phyloP scores from a whole-genome alignment of 202 grass and related monocot species.

The Saccharum hybrid region DNA sequence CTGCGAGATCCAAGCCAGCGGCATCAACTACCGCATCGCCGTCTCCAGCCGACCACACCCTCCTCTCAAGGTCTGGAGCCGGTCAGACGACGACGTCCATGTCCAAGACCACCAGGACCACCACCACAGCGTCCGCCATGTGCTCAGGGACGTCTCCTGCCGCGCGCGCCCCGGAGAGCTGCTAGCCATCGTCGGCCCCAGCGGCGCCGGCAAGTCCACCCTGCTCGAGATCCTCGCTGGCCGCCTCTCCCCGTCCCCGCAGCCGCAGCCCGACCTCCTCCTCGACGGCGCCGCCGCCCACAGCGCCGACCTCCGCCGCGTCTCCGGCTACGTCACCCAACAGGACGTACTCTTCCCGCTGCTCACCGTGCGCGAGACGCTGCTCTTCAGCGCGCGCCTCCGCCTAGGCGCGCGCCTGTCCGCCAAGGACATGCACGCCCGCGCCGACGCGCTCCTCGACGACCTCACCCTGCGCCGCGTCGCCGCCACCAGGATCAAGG shows the following conservation, averaged over 20 bases:
- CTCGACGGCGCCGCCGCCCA: not conserved
- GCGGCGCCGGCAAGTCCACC: constrained; percentile 89
- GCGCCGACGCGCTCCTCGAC: constrained; percentile 57
- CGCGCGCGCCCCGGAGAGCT: constrained; percentile 37
- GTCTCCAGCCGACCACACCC: constrained; percentile 12
- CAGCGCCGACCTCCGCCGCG: too few species aligned
- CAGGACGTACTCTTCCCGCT: too few species aligned
- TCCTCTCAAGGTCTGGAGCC: constrained; percentile 48
- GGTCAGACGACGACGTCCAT: constrained; percentile 15
- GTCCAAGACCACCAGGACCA: not conserved
- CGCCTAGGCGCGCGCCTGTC: constrained; percentile 48
- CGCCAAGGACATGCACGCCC: constrained; percentile 1
- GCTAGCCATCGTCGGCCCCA: constrained; percentile 90
- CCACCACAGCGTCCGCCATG: constrained; percentile 1
- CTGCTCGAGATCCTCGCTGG: too few species aligned
- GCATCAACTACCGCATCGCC: constrained; percentile 33
- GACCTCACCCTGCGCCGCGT: constrained; percentile 66
- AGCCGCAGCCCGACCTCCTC: too few species aligned
- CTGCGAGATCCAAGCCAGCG: constrained; percentile 30
- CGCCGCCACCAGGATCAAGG: constrained; percentile 58
- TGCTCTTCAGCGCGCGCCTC: constrained; percentile 19
- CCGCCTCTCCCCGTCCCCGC: too few species aligned
- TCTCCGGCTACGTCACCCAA: too few species aligned
- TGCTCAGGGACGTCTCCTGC: constrained; percentile 34
- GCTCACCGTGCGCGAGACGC: constrained; percentile 56